Conservation (phyloP, 345 rosid genomes). For the Citrus medica region DNA sequence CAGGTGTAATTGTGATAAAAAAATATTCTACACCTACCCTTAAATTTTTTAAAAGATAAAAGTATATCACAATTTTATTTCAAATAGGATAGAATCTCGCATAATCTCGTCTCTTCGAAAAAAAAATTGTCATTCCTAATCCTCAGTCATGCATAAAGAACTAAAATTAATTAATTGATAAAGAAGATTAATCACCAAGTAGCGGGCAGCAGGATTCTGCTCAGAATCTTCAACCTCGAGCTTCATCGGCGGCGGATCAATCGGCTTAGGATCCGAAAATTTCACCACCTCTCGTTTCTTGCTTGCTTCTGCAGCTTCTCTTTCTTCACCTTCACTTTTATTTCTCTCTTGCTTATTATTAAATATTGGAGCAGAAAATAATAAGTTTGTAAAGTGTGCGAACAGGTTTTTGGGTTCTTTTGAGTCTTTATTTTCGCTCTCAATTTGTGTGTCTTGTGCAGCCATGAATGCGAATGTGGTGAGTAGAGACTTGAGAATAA, state of each 20-base stretch:
- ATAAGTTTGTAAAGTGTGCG: no score
- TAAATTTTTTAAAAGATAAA: no score
- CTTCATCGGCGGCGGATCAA: slow-evolving; percentile 27
- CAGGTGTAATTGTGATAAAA: rapidly evolving
- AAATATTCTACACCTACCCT: rapidly evolving
- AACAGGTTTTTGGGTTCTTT: no score
- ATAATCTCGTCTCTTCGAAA: rapidly evolving
- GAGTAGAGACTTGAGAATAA: no score
- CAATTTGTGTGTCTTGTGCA: no score
- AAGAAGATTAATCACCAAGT: slow-evolving; percentile 11
- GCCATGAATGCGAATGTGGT: no score
- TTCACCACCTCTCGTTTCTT: slow-evolving; percentile 19
- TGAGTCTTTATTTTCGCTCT: no score
- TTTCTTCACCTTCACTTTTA: no score
- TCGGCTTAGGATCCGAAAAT: slow-evolving; percentile 27
- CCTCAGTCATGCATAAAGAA: neutral
- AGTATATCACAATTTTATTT: rapidly evolving
- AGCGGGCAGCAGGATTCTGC: slow-evolving; percentile 16
- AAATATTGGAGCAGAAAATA: no score
- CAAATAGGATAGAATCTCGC: no score
- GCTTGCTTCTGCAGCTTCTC: neutral
- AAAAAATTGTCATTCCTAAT: no score
- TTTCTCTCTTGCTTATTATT: no score
- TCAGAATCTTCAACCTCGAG: slow-evolving; percentile 18
- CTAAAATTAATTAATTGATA: neutral